phyloP scores from a whole-genome alignment of 129 eudicot species.

The Chrysanthemum lavandulifolium region DNA sequence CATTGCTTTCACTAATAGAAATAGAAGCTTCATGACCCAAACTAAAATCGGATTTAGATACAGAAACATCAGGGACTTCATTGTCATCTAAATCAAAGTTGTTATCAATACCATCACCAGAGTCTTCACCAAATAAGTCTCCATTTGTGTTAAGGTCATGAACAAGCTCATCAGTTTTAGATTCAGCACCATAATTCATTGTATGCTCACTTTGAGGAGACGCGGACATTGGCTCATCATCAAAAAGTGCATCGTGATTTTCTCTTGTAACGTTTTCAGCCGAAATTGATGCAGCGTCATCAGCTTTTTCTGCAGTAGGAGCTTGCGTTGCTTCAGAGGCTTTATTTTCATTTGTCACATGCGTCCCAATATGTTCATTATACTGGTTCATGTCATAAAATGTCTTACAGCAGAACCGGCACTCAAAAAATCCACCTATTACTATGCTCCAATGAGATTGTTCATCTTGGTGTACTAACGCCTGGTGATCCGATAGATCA shows the following conservation, averaged over 20 bases:
- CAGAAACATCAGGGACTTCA: conserved; percentile 26
- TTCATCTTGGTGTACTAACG: conserved; percentile 46
- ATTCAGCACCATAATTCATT: conserved; percentile 25
- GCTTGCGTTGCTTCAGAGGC: conserved; percentile 33
- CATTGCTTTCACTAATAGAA: conserved; percentile 28
- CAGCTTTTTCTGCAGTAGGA: conserved; percentile 25
- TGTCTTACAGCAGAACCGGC: conserved; percentile 53
- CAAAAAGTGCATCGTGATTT: conserved; percentile 17
- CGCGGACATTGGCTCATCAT: conserved; percentile 26
- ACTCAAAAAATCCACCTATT: conserved; percentile 61
- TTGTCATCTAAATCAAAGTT: conserved; percentile 13
- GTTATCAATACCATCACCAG: conserved; percentile 30
- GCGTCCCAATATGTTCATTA: conserved; percentile 61
- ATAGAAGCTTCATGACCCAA: conserved; percentile 37
- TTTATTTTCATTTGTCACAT: conserved; percentile 38
- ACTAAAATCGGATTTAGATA: conserved; percentile 31
- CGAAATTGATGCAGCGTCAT: conserved; percentile 12
- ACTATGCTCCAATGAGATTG: conserved; percentile 46
- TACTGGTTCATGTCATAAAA: conserved; percentile 49
- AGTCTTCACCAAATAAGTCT: conserved; percentile 26
- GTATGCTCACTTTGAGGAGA: conserved; percentile 19
- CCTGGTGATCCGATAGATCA: conserved; percentile 48
- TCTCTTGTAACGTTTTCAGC: conserved; percentile 25
- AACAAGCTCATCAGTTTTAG: conserved; percentile 9
- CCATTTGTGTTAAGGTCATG: conserved; percentile 26